Base-by-base conservation (phyloP, 2,329 filamentous ascomycete genomes). In the Aspergillus brasiliensis region DNA sequence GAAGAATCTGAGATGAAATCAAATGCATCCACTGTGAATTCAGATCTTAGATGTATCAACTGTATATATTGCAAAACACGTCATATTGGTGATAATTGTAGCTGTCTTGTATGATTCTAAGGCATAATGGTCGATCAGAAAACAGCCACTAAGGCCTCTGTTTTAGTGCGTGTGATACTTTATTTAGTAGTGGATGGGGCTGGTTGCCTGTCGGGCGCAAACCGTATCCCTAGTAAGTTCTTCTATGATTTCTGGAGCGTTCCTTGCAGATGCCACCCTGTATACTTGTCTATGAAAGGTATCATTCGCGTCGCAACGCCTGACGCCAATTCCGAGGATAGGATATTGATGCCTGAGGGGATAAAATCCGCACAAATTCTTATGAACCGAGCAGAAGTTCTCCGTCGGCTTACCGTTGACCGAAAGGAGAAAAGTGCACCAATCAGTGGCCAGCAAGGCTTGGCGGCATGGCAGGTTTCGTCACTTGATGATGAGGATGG, bases 361-460 rank as follows among this genome's bases (percentile, higher is more conserved):
- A 34, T 13, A 2, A 13, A 13, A 13, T 3, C 31, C 31, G 31
- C 31, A 34, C 11, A 34, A 34, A 34, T 34, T 13, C 4, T 49
- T 17, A 48, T 31, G 46, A 38, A 38, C 10, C 31, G 11, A 52
- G 11, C 34, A 46, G 17, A 44, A 34, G 31, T 34, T 28, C 38
- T 42, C 52, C 38, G 40, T 46, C 52, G 52, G 52, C 52, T 46
- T 55, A 27, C 52, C 52, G 52, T 55, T 46, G 37, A 55, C 52
- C 23, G 47, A 25, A 28, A 49, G 40, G 27, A 56, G 48, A 57
- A 59, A 59, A 17, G 48, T 54, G 46, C 52, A 48, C 57, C 60
- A 56, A 59, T 62, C 42, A 56, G 25, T 27, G 40, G n/a, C 15
- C 40, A 25, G 17, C 5, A 23, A 28, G 46, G 51, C 42, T 51